Base-by-base conservation (phyloP, 2,329 filamentous ascomycete genomes). In the Cercospora nicotianae region DNA sequence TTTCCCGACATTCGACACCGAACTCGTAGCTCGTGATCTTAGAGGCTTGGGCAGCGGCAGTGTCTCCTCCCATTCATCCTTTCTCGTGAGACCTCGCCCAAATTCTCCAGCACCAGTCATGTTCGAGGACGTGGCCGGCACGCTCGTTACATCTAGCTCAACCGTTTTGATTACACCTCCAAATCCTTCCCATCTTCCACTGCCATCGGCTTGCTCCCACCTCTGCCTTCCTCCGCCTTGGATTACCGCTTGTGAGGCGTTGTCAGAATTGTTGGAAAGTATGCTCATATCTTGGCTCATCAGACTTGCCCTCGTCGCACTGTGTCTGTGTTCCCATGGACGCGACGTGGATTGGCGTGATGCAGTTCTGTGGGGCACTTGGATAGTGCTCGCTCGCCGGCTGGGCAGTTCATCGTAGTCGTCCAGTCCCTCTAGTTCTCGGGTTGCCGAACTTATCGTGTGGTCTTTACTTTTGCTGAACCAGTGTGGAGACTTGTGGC, bases 151-250 rank as follows among this genome's bases (percentile, higher is more conserved):
- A 42, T 69, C 69, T n/a, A 71, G 26, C 23, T 71, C 67, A 0
- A 69, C 39, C 2, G 67, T 71, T 57, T 67, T 67, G 5, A 71
- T 59, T 18, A 71, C 69, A 1, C 66, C 69, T n/a, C 64, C 66
- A 20, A 68, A 63, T 16, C 66, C 67, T 51, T 68, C 69, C 64
- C 66, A 67, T 20, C 64, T 51, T 51, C 69, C 69, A 45, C 20
- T 57, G 9, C 67, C 67, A 13, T 66, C 64, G 7, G 60, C 51
- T 28, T 61, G 57, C 20, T 66, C 67, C 67, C 67, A 68, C 30
- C 67, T 48, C 48, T 68, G 67, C 4, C 67, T 39, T 9, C 67
- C 67, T 9, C 69, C 66, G 16, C 64, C 69, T 45, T 58, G 60
- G 16, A 65, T 67, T 2, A 65, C 23, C 16, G 57, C 39, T 61